Evolutionary conservation across 1,284 basidiomycete species (phyloP).

Genomic region (Hypsizygus ulmarius): DNA sequence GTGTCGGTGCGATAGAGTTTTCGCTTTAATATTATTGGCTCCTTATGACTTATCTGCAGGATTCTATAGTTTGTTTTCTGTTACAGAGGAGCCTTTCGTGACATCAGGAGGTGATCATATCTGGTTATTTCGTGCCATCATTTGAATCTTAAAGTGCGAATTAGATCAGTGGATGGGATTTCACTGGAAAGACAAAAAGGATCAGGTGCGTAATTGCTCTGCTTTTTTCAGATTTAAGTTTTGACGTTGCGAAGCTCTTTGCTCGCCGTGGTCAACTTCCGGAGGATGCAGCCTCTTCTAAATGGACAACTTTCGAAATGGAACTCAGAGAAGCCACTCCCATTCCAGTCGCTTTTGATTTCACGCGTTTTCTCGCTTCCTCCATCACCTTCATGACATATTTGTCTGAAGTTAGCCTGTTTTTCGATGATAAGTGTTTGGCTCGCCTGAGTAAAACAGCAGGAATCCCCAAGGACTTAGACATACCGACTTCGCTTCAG

Average conservation of each 20-base stretch:
- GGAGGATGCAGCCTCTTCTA: conserved; percentile 29
- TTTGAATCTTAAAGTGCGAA: conserved; percentile 3
- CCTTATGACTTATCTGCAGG: conserved; percentile 36
- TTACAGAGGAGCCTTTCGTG: conserved; percentile 93
- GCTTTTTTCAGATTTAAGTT: background rate
- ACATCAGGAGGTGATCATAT: conserved; percentile 69
- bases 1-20: conserved; percentile 56
- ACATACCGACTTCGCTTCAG: conserved; percentile 55
- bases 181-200: conserved; percentile 93
- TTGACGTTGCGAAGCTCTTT: conserved; percentile 50
- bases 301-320: conserved; percentile 94
- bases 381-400: conserved; percentile 94
- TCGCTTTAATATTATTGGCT: background rate
- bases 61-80: conserved; percentile 79
- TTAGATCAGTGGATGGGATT: conserved; percentile 91
- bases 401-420: conserved; percentile 75
- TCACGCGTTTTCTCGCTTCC: conserved; percentile 88
- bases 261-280: conserved; percentile 74
- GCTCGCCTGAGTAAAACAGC: conserved; percentile 71
- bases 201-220: conserved; percentile 52
- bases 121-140: background rate
- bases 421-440: conserved; percentile 77
- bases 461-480: conserved; percentile 55
- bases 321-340: conserved; percentile 79
- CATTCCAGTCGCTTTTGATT: conserved; percentile 83